Conservation (phyloP, 768 basidiomycete genomes). For the Termitomyces sp. region DNA sequence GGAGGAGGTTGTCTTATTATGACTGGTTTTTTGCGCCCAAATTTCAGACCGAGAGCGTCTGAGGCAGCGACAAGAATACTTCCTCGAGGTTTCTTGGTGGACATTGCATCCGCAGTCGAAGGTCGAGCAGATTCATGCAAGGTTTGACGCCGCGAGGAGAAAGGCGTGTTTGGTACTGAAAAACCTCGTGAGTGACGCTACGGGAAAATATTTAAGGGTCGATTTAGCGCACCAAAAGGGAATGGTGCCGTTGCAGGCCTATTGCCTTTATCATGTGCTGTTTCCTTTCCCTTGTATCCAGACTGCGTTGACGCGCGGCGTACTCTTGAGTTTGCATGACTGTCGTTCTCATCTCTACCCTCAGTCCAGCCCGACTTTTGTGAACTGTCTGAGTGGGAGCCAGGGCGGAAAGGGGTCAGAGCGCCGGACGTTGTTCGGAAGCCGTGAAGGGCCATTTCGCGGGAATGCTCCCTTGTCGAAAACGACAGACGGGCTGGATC, state of each 20-base stretch:
- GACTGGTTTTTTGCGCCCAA: slow-evolving; percentile 40
- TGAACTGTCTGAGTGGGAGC: slow-evolving; percentile 12
- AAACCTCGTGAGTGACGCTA: background rate
- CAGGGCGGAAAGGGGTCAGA: slow-evolving; percentile 19
- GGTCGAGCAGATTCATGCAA: slow-evolving; percentile 17
- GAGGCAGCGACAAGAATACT: slow-evolving; percentile 51
- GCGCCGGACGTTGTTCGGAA: slow-evolving; percentile 21
- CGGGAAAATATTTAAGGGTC: slow-evolving; percentile 2
- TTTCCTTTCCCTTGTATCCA: slow-evolving; percentile 29
- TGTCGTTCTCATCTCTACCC: slow-evolving; percentile 10
- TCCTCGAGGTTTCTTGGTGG: slow-evolving; percentile 30
- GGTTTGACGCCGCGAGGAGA: slow-evolving; percentile 21
- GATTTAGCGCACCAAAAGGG: slow-evolving; percentile 15
- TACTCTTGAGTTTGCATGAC: slow-evolving; percentile 14
- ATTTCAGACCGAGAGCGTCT: slow-evolving; percentile 44
- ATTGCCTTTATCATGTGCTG: slow-evolving; percentile 14
- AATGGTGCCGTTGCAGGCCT: slow-evolving; percentile 12
- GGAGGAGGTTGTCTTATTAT: slow-evolving; percentile 24
- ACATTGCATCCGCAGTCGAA: slow-evolving; percentile 18
- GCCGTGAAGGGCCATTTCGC: slow-evolving; percentile 16
- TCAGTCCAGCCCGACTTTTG: slow-evolving; percentile 12
- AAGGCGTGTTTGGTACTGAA: slow-evolving; percentile 11
- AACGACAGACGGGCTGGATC: slow-evolving; percentile 16
- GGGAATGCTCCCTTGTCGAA: slow-evolving; percentile 11
- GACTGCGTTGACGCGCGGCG: slow-evolving; percentile 20